Percentiles rank a stretch among this genome's conserved stretches.
These are phyloP conservation scores for Clausena lansium DNA, from an alignment of 345 rosid genomes.

Conservation along the genomic window DNA sequence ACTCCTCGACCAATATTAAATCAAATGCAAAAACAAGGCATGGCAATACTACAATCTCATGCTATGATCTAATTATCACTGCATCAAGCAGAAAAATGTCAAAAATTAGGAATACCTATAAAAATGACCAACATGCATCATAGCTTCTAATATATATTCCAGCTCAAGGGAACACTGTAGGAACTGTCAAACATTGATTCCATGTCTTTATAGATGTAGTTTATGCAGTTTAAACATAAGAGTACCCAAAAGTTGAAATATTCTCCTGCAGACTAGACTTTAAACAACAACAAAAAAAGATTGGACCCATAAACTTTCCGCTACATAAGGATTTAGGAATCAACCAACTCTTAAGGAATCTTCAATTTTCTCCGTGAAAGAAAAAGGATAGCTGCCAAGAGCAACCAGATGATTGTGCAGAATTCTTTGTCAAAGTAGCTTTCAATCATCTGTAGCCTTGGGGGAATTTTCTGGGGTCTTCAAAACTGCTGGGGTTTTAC, in stretches of 20 bases:
- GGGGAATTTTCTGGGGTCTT: slow-evolving; percentile 95
- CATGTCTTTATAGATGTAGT: slow-evolving; percentile 18
- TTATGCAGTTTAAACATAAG: slow-evolving; percentile 15
- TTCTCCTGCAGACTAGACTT: slow-evolving; percentile 26
- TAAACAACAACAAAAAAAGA: slow-evolving; percentile 23
- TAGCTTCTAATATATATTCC: slow-evolving; percentile 19
- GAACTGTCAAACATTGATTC: slow-evolving; percentile 18
- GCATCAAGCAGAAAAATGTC: not conserved
- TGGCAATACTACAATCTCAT: not conserved
- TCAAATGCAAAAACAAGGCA: not conserved
- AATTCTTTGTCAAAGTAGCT: not conserved
- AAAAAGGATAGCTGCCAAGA: slow-evolving; percentile 2
- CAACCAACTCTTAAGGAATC: slow-evolving; percentile 5
- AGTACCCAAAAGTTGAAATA: slow-evolving; percentile 19
- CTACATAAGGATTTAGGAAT: slow-evolving; percentile 20
- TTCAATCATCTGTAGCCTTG: slow-evolving; percentile 42
- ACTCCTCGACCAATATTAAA: not conserved
- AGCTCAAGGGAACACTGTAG: slow-evolving; percentile 15
- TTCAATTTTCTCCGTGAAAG: slow-evolving; percentile 1
- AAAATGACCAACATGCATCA: not conserved
- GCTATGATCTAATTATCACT: not conserved
- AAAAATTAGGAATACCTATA: not conserved
- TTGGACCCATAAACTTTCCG: slow-evolving; percentile 30
- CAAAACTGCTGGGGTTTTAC: slow-evolving; percentile 34
- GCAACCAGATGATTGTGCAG: not conserved